phyloP scores from a whole-genome alignment of 306 rosid species.

The Carpinus fangiana region DNA sequence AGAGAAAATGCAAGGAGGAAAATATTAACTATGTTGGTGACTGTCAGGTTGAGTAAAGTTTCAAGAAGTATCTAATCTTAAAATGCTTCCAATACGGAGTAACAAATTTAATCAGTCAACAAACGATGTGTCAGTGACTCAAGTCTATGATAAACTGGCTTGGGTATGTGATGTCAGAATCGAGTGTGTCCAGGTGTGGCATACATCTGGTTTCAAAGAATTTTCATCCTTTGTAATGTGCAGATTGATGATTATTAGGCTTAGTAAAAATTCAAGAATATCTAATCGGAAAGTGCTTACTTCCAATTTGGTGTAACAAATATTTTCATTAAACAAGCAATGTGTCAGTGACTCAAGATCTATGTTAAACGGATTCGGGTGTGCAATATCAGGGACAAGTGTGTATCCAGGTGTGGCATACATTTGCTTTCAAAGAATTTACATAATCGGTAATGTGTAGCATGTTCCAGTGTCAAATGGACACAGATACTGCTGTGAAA shows the following conservation, averaged over 20 bases:
- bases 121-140: background rate
- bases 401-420: background rate
- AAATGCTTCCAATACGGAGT: background rate
- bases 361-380: background rate
- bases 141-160: background rate
- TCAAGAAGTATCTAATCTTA: background rate
- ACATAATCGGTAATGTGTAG: background rate
- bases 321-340: too few species aligned
- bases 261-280: too few species aligned
- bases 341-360: too few species aligned
- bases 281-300: too few species aligned
- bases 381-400: background rate
- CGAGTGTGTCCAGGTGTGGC: background rate
- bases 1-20: background rate
- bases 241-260: background rate
- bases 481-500: background rate
- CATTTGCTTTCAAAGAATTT: slow-evolving; percentile 2
- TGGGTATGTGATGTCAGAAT: background rate
- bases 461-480: background rate
- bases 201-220: slow-evolving; percentile 4
- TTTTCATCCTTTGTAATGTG: background rate
- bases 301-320: too few species aligned
- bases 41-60: background rate
- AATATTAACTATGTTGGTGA: background rate
- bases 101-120: background rate